A percentile compares a stretch with the other conserved stretches of the same genome.
Evolutionary conservation across 1,284 basidiomycete species (phyloP).

Genomic region (Naganishia sp.): DNA sequence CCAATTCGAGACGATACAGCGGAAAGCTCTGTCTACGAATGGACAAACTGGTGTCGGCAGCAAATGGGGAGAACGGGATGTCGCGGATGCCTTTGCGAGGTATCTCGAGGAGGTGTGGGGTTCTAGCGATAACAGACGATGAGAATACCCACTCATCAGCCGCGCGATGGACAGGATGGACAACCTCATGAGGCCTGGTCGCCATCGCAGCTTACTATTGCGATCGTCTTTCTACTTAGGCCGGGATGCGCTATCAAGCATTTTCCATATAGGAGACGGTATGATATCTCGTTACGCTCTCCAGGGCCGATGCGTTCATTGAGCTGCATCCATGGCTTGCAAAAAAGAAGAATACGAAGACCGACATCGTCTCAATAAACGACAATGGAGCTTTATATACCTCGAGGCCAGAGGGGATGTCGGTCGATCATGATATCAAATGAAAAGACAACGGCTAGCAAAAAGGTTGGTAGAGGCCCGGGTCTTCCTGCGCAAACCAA

Average conservation of each 20-base stretch:
- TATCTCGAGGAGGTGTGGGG: conserved; percentile 70
- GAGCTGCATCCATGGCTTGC: too few species aligned
- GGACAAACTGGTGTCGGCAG: conserved; percentile 75
- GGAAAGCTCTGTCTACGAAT: conserved; percentile 79
- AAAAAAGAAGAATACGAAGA: too few species aligned
- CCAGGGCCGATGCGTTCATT: too few species aligned
- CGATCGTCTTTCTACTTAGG: too few species aligned
- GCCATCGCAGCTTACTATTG: neutral
- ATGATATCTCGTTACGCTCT: too few species aligned
- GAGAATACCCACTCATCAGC: neutral
- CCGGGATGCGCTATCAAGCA: too few species aligned
- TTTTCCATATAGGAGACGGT: too few species aligned
- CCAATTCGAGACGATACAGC: conserved; percentile 82
- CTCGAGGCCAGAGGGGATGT: neutral
- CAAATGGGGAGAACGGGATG: conserved; percentile 72
- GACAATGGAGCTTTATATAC: too few species aligned
- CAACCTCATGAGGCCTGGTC: too few species aligned
- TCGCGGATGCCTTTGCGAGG: conserved; percentile 71
- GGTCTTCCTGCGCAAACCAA: conserved; percentile 25
- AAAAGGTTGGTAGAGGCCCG: conserved; percentile 25
- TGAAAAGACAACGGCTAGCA: neutral
- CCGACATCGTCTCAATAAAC: too few species aligned
- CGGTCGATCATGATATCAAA: neutral
- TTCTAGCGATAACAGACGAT: conserved; percentile 31
- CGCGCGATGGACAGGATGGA: too few species aligned